phyloP scores from a whole-genome alignment of 805 yeast genomes.

The Brettanomyces naardenensis region DNA sequence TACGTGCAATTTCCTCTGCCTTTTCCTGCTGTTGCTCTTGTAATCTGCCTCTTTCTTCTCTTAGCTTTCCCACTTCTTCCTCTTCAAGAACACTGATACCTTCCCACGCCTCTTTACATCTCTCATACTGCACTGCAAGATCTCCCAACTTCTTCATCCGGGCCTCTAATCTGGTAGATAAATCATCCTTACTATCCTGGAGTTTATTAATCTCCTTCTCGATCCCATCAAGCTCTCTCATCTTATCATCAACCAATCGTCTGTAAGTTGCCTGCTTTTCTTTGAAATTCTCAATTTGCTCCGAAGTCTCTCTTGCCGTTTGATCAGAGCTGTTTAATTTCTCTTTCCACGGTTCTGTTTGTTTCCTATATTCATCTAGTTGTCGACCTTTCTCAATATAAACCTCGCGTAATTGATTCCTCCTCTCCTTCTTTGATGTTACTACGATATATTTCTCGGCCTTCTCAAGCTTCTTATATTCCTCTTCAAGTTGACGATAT shows the following conservation, averaged over 20 bases:
- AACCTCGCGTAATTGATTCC: conserved; percentile 17
- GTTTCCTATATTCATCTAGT: conserved; percentile 15
- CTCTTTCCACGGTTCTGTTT: conserved; percentile 6
- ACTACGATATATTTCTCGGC: conserved; percentile 28
- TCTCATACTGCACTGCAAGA: conserved; percentile 16
- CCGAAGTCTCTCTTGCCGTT: conserved; percentile 13
- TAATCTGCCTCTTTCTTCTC: conserved; percentile 18
- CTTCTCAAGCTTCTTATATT: conserved; percentile 29
- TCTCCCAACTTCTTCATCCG: conserved; percentile 27
- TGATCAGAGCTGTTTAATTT: conserved; percentile 10
- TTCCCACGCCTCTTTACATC: conserved; percentile 8
- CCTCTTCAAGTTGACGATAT: conserved; percentile 35
- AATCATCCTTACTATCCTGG: conserved; percentile 24
- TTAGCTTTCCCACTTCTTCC: conserved; percentile 17
- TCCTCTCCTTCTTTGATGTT: conserved; percentile 27
- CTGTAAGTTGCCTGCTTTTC: not conserved
- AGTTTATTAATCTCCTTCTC: conserved; percentile 23
- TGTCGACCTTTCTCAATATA: not conserved
- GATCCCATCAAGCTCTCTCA: conserved; percentile 10
- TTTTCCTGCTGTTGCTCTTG: conserved; percentile 15
- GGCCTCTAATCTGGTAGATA: conserved; percentile 29
- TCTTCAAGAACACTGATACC: conserved; percentile 9
- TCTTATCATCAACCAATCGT: not conserved
- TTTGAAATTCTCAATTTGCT: conserved; percentile 6
- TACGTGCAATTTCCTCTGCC: conserved; percentile 12